Evolutionary conservation across 345 rosid species (phyloP).

Genomic region (Noccaea bulbosa): DNA sequence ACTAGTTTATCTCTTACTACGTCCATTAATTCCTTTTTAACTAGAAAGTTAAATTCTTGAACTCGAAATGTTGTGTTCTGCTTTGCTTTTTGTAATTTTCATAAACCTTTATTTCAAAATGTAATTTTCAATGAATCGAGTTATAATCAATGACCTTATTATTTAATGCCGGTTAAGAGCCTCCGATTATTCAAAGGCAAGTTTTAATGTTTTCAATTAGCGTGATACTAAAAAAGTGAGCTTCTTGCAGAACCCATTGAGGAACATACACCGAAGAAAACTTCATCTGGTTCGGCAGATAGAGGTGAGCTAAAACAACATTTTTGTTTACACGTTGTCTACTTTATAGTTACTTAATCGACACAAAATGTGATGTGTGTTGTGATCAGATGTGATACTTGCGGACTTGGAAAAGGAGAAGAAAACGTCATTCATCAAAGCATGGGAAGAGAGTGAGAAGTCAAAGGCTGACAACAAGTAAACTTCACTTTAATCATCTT

Average conservation of each 20-base stretch:
- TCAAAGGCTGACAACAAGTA: conserved; percentile 86
- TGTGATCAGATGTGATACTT: conserved; percentile 72
- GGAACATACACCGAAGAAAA: conserved; percentile 57
- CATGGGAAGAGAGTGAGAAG: conserved; percentile 96
- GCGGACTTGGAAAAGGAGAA: conserved; percentile 80
- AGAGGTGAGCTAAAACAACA: conserved; percentile 54
- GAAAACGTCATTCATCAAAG: conserved; percentile 64
- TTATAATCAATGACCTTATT: neutral
- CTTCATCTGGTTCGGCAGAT: conserved; percentile 65
- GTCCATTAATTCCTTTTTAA: neutral
- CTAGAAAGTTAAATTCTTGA: conserved; percentile 2
- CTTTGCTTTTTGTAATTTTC: conserved; percentile 1
- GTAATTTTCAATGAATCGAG: neutral
- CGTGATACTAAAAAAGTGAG: conserved; percentile 14
- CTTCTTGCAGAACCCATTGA: conserved; percentile 63
- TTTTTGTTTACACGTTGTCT: conserved; percentile 3
- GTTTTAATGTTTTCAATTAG: neutral
- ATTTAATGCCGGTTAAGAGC: neutral
- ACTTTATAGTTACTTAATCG: neutral
- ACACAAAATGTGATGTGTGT: conserved; percentile 7
- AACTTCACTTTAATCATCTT: neutral
- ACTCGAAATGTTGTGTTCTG: conserved; percentile 21
- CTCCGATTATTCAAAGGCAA: neutral
- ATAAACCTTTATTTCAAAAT: neutral
- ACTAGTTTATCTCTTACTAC: neutral